These are phyloP conservation scores for Neurospora sp. DNA, from an alignment of 2,329 filamentous ascomycete species.

Conservation along the genomic window DNA sequence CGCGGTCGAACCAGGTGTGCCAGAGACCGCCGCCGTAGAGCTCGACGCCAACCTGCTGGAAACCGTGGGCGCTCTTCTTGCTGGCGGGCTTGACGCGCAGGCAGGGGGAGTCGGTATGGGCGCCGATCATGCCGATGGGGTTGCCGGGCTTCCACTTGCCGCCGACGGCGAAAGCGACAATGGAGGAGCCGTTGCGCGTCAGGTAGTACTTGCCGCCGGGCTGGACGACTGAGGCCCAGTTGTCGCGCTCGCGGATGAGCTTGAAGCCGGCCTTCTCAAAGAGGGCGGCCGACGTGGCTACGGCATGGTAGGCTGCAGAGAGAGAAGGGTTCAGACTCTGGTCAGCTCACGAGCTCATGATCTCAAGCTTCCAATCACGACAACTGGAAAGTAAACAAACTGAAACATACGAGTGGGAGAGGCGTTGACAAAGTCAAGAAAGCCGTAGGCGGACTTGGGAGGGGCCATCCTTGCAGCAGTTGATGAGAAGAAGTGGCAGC, in stretches of 20 bases:
- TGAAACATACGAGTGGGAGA: slow-evolving; percentile 75
- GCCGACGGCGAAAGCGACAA: slow-evolving; percentile 87
- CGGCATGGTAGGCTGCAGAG: slow-evolving; percentile 77
- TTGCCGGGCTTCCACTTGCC: slow-evolving; percentile 86
- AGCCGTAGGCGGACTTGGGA: slow-evolving; percentile 60
- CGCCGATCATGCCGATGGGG: slow-evolving; percentile 84
- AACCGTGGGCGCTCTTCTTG: slow-evolving; percentile 77
- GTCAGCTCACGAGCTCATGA: not conserved
- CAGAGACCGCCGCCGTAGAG: slow-evolving; percentile 94
- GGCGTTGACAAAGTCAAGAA: slow-evolving; percentile 86
- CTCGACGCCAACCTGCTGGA: slow-evolving; percentile 90
- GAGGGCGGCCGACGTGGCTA: slow-evolving; percentile 64
- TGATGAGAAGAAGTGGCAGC: slow-evolving; percentile 10
- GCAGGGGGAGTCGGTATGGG: slow-evolving; percentile 90
- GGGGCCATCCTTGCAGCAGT: slow-evolving; percentile 36
- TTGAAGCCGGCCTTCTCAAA: slow-evolving; percentile 78
- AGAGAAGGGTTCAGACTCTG: slow-evolving; percentile 23
- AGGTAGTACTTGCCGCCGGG: slow-evolving; percentile 94
- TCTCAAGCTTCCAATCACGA: not conserved
- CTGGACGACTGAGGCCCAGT: slow-evolving; percentile 69
- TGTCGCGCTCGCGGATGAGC: slow-evolving; percentile 81
- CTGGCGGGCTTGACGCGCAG: slow-evolving; percentile 90
- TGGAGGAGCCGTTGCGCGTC: slow-evolving; percentile 84
- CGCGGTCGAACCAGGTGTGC: slow-evolving; percentile 98
- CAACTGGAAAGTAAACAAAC: not conserved